Percentiles rank a stretch among this genome's conserved stretches.
Evolutionary conservation across 805 yeast genomes (phyloP).

Genomic region (fission yeast (Schizosaccharomyces pombe)): DNA sequence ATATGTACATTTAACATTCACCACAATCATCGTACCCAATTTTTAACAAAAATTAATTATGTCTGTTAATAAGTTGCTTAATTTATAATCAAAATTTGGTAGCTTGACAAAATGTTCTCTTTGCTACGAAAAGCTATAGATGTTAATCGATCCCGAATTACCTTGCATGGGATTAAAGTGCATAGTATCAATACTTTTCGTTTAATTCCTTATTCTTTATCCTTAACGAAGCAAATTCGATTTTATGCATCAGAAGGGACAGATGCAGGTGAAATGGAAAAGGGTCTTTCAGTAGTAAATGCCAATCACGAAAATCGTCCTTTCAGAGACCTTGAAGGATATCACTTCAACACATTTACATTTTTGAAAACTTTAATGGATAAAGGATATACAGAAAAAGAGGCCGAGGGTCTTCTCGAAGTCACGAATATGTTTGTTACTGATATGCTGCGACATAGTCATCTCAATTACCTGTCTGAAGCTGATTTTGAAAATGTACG

Average conservation of each 20-base stretch:
- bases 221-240: no score
- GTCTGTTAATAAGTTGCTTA: no score
- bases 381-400: neutral
- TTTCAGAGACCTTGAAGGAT: neutral
- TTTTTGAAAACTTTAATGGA: neutral
- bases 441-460: neutral
- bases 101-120: no score
- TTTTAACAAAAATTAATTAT: no score
- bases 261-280: neutral
- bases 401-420: neutral
- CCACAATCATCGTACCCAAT: no score
- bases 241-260: neutral
- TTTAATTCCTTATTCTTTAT: no score
- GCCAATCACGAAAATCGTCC: neutral
- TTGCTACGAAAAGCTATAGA: no score
- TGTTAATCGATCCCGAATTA: no score
- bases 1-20: no score
- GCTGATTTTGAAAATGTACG: neutral
- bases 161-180: no score
- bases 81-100: no score
- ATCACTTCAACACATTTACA: conserved; percentile 14
- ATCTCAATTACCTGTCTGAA: neutral
- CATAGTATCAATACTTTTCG: no score
- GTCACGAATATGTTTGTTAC: neutral
- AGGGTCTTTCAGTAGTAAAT: neutral